Evolutionary conservation across 805 yeast genomes (phyloP).

Genomic region (Ogataea sp.): DNA sequence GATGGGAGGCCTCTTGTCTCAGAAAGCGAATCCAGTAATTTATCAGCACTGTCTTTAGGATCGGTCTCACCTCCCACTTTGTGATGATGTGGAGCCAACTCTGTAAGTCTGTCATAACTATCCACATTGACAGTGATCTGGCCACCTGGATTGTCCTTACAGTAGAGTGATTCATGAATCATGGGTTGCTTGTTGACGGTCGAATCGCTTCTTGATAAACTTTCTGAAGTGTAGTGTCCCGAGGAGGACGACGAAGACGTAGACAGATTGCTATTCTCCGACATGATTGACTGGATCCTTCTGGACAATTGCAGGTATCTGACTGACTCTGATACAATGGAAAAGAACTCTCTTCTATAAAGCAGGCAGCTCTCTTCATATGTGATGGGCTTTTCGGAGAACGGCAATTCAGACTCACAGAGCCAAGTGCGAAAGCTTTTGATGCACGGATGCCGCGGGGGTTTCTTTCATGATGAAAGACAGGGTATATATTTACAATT

Average conservation of each 20-base stretch:
- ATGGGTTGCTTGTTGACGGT: constrained; percentile 19
- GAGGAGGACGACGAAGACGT: constrained; percentile 1
- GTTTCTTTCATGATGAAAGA: too few relatives aligned
- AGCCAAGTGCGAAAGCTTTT: too few relatives aligned
- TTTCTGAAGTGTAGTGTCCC: neutral
- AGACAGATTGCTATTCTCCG: neutral
- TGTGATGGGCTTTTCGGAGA: too few relatives aligned
- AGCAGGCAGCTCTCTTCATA: too few relatives aligned
- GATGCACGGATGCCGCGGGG: too few relatives aligned
- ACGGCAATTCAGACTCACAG: too few relatives aligned
- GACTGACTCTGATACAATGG: too few relatives aligned
- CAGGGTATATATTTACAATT: too few relatives aligned
- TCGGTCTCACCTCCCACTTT: too few relatives aligned
- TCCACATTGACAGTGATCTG: constrained; percentile 14
- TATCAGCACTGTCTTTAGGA: neutral
- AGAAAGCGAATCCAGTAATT: neutral
- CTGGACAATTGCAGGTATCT: too few relatives aligned
- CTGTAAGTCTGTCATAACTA: constrained; percentile 5
- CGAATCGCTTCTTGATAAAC: constrained; percentile 10
- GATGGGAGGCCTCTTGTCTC: constrained; percentile 28
- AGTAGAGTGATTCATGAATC: constrained; percentile 19
- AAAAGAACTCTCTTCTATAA: too few relatives aligned
- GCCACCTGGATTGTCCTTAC: constrained; percentile 15
- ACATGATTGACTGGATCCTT: too few relatives aligned
- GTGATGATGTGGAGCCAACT: neutral